Evolutionary conservation across 2,329 filamentous ascomycete genomes (phyloP).

Genomic region (Cucurbitaria berberidis): DNA sequence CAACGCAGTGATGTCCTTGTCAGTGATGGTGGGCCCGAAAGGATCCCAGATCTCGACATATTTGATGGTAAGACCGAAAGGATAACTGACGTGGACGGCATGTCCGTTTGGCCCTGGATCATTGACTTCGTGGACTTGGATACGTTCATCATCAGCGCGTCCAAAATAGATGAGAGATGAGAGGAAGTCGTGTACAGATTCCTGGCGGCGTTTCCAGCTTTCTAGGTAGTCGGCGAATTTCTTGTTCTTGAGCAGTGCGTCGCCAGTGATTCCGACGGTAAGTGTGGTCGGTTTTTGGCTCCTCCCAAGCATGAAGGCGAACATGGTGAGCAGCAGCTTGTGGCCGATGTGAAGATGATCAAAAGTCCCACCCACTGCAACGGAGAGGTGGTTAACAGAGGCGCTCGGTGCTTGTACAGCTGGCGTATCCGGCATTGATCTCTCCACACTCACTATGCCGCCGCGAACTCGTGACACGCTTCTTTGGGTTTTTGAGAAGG

Average conservation of each 20-base stretch:
- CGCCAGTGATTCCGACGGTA: conserved; percentile 86
- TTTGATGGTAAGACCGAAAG: conserved; percentile 70
- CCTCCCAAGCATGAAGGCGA: conserved; percentile 69
- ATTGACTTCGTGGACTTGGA: conserved; percentile 53
- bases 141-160: conserved; percentile 54
- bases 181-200: conserved; percentile 74
- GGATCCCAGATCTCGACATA: conserved; percentile 87
- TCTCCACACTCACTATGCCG: conserved; percentile 39
- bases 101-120: conserved; percentile 57
- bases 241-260: conserved; percentile 85
- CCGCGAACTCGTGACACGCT: conserved; percentile 46
- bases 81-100: conserved; percentile 64
- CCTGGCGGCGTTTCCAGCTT: conserved; percentile 76
- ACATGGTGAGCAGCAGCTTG: conserved; percentile 93
- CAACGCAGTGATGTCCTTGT: conserved; percentile 77
- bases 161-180: conserved; percentile 65
- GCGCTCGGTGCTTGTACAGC: conserved; percentile 5
- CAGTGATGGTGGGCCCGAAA: conserved; percentile 88
- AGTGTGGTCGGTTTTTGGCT: conserved; percentile 58
- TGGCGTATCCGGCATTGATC: conserved; percentile 2
- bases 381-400: conserved; percentile 60
- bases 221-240: conserved; percentile 83
- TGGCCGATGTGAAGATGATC: conserved; percentile 95
- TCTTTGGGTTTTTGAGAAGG: conserved; percentile 30
- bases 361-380: conserved; percentile 91